Percentiles rank a stretch among this genome's conserved stretches.
phyloP scores from a whole-genome alignment of 1,284 basidiomycete species.

The Ustilago shanxiensis region DNA sequence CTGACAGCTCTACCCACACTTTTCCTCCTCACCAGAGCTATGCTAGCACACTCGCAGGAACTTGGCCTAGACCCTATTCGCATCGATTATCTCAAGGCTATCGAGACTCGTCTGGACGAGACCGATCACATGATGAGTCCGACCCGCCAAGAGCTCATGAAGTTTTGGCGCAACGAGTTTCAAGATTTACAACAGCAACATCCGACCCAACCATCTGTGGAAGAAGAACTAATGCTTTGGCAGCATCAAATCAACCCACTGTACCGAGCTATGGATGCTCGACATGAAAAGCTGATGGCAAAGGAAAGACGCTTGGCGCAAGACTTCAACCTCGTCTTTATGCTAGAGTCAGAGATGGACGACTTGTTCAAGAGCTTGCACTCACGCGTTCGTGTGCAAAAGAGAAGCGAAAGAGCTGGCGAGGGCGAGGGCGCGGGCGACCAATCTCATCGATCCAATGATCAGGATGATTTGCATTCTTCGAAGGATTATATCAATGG shows the following conservation, averaged over 20 bases:
- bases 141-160: neutral
- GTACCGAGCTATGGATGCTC: neutral
- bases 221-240: too few relatives aligned
- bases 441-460: neutral
- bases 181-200: neutral
- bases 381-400: neutral
- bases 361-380: neutral
- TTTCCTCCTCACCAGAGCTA: neutral
- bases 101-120: neutral
- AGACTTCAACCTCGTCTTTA: neutral
- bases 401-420: neutral
- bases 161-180: neutral
- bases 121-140: neutral
- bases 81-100: neutral
- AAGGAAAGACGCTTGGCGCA: neutral
- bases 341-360: neutral
- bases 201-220: neutral
- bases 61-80: neutral
- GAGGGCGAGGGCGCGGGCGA: too few relatives aligned
- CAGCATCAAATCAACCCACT: too few relatives aligned
- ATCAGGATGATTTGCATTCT: neutral
- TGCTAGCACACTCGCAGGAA: neutral
- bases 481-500: neutral
- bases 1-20: neutral
- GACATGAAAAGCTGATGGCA: neutral